A percentile compares a stretch with the other conserved stretches of the same genome.
These are phyloP conservation scores for Aspergillus ibericus DNA, from an alignment of 2,329 filamentous ascomycete genomes.

Conservation along the genomic window DNA sequence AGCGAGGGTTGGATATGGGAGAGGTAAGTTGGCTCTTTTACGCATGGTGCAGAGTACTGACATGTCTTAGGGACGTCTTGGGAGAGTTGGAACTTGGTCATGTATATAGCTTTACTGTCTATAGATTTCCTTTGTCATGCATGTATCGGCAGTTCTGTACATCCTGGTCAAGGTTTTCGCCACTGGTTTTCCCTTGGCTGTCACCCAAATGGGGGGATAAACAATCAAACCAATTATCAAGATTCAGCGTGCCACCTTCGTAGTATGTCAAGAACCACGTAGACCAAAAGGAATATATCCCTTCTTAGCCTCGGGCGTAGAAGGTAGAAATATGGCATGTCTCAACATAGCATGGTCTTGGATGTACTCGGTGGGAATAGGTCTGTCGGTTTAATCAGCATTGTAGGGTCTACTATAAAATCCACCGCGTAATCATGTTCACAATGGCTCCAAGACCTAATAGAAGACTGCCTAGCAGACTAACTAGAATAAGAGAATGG, in stretches of 20 bases:
- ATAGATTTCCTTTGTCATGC: neutral
- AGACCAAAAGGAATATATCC: too few relatives aligned
- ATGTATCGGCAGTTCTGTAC: neutral
- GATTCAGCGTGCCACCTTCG: neutral
- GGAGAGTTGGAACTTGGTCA: neutral
- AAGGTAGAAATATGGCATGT: too few relatives aligned
- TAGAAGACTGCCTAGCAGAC: too few relatives aligned
- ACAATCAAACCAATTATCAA: neutral
- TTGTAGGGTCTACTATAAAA: too few relatives aligned
- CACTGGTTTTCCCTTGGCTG: slow-evolving; percentile 19
- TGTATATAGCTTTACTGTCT: neutral
- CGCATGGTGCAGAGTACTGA: neutral
- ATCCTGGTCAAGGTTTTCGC: slow-evolving; percentile 22
- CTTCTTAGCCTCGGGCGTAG: too few relatives aligned
- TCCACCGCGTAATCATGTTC: too few relatives aligned
- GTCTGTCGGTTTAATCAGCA: too few relatives aligned
- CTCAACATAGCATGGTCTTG: too few relatives aligned
- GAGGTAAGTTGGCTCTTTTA: neutral
- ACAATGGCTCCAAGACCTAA: too few relatives aligned
- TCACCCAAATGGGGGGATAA: slow-evolving; percentile 19
- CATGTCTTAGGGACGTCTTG: neutral
- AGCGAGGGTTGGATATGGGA: neutral
- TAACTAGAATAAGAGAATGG: too few relatives aligned
- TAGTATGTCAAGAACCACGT: too few relatives aligned
- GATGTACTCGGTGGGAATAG: too few relatives aligned